Base-by-base conservation (phyloP, 495 filamentous ascomycete species). In the Aspergillus affinis region DNA sequence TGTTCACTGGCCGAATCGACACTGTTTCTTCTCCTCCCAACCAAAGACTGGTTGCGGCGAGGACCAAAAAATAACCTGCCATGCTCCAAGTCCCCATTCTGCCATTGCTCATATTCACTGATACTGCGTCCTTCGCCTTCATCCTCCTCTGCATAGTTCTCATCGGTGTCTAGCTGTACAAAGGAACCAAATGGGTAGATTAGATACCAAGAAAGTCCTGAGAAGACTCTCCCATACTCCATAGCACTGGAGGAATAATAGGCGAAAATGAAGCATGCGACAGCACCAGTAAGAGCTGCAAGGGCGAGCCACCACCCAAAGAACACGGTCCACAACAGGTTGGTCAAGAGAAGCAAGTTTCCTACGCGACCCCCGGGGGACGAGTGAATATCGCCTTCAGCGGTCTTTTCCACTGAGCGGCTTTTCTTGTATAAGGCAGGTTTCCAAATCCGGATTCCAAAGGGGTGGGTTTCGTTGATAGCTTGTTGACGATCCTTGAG, bases 71-170 rank as follows among this genome's bases (percentile, higher is more conserved):
- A 98, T 9, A 97, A 83, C 15, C 93, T 82, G 4, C 94, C 94
- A 73, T 97, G 90, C 73, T 99, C 94, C 41, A 99, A 78, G 69
- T 99, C 94, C 44, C 94, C 94, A 65, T 88, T 96, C 71, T 99
- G 94, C 94, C 94, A 99, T 71, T 96, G 93, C 71, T 98, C 94
- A 73, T 99, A 99, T 75, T 99, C 94, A 69, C 91, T 96, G 70
- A 99, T 97, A 72, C 92, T 98, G 66, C 94, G 84, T n/a, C 95
- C 94, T 75, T 99, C 94, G n/a, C 93, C 95, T 67, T 96, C 87
- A 71, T 99, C 94, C 72, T 99, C 94, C 64, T 98, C 91, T 21
- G 91, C 82, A 71, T 99, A 99, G 32, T 88, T 87, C 66, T 98
- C 94, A 65, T 99, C 92, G 64, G 91, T 90, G 65, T 95, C 87